These are phyloP conservation scores for Backusella morwellensis DNA, from an alignment of 192 early-diverging fungal species.

Conservation along the genomic window DNA sequence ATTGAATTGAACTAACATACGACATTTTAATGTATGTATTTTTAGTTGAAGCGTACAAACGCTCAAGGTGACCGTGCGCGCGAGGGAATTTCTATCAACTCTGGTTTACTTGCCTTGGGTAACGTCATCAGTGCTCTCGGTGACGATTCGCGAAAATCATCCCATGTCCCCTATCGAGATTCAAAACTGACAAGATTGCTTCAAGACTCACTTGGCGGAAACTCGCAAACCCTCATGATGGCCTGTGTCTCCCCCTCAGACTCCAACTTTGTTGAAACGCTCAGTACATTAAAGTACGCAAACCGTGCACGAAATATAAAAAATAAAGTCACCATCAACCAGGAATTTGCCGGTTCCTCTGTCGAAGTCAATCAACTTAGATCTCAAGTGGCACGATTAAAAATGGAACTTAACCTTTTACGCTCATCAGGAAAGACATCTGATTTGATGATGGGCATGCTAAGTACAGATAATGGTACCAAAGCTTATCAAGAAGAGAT, in stretches of 20 bases:
- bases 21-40: neutral
- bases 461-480: neutral
- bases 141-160: conserved; percentile 55
- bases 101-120: conserved; percentile 91
- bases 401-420: conserved; percentile 39
- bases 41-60: conserved; percentile 81
- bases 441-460: neutral
- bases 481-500: conserved; percentile 27
- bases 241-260: conserved; percentile 91
- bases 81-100: conserved; percentile 97
- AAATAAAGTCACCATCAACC: conserved; percentile 66
- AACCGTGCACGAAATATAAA: conserved; percentile 94
- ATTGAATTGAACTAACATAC: neutral
- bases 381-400: conserved; percentile 45
- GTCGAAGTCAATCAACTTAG: conserved; percentile 52
- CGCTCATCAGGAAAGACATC: neutral
- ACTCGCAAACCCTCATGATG: conserved; percentile 91
- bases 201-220: conserved; percentile 96
- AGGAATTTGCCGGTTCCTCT: conserved; percentile 42
- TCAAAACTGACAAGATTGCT: conserved; percentile 95
- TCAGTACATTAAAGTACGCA: conserved; percentile 96
- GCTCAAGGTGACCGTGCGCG: conserved; percentile 89
- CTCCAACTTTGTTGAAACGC: conserved; percentile 79
- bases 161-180: conserved; percentile 95
- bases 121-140: conserved; percentile 97